Evolutionary conservation across 228 moss, liverwort and hornwort species (phyloP).

Genomic region (Sphagnum fallax): DNA sequence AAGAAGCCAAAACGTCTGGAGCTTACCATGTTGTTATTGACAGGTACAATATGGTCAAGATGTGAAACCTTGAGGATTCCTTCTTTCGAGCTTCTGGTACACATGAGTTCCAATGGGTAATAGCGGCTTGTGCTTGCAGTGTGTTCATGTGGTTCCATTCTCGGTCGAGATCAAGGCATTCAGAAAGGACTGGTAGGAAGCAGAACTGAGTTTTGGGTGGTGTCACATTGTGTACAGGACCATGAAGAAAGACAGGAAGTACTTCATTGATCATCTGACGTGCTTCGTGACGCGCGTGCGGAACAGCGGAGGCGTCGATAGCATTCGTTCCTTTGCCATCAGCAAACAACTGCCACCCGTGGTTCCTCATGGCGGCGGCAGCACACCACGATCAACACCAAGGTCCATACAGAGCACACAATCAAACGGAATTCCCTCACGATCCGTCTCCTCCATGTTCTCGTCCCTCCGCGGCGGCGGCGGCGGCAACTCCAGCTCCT

Average conservation of each 20-base stretch:
- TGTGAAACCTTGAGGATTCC: too few species aligned
- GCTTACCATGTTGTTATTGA: conserved; percentile 51
- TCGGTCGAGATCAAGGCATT: too few species aligned
- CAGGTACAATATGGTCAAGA: conserved; percentile 9
- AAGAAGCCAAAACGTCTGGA: conserved; percentile 42
- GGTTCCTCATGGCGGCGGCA: conserved; percentile 3
- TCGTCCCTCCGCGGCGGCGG: not conserved
- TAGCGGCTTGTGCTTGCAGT: too few species aligned
- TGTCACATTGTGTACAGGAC: conserved; percentile 14
- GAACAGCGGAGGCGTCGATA: conserved; percentile 49
- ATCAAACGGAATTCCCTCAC: not conserved
- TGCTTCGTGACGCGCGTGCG: conserved; percentile 55
- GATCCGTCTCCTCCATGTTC: not conserved
- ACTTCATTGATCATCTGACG: conserved; percentile 43
- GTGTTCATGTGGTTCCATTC: too few species aligned
- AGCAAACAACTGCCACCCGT: conserved; percentile 27
- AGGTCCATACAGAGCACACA: too few species aligned
- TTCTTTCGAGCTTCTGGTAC: too few species aligned
- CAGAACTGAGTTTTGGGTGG: too few species aligned
- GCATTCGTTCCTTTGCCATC: conserved; percentile 40
- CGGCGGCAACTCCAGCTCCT: not conserved
- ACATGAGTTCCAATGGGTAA: too few species aligned
- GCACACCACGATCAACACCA: too few species aligned
- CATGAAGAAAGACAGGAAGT: conserved; percentile 58
- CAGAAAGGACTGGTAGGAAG: too few species aligned